Evolutionary conservation across 176 grass and related monocot species (phyloP).

Genomic region (bread wheat (Triticum aestivum)): DNA sequence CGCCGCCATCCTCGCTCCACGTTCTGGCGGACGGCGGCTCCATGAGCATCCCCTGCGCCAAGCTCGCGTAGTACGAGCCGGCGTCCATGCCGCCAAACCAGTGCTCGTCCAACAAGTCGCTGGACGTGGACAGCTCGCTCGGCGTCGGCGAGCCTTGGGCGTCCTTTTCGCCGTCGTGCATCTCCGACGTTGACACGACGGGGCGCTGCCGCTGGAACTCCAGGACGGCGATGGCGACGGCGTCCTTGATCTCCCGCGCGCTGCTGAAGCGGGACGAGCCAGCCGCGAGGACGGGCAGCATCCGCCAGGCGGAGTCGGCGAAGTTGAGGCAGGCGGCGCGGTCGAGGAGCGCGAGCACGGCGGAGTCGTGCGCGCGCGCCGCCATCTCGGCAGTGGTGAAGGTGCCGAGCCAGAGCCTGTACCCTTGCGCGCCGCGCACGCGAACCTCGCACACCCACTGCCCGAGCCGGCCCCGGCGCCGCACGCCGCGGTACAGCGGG

Average conservation of each 20-base stretch:
- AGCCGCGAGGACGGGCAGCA: slow-evolving; percentile 1
- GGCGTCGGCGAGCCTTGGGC: neutral
- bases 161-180: neutral
- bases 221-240: slow-evolving; percentile 33
- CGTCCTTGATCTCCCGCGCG: slow-evolving; percentile 33
- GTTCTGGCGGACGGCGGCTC: slow-evolving; percentile 19
- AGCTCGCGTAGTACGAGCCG: slow-evolving; percentile 52
- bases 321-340: slow-evolving; percentile 59
- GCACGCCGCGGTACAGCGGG: slow-evolving; percentile 64
- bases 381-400: slow-evolving; percentile 59
- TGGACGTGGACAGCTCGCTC: neutral
- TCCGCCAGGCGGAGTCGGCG: slow-evolving; percentile 43
- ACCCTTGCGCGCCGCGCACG: slow-evolving; percentile 16
- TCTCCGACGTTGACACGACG: neutral
- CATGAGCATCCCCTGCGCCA: slow-evolving; percentile 56
- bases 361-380: slow-evolving; percentile 68
- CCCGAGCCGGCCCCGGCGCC: slow-evolving; percentile 27
- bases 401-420: slow-evolving; percentile 77
- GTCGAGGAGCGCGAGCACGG: slow-evolving; percentile 37
- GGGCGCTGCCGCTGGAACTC: neutral
- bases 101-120: neutral
- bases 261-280: neutral
- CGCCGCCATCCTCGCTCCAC: neutral
- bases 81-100: slow-evolving; percentile 35
- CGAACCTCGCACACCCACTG: slow-evolving; percentile 81